phyloP scores from a whole-genome alignment of 148 eudicot genomes.

The Pouteria glomerata region DNA sequence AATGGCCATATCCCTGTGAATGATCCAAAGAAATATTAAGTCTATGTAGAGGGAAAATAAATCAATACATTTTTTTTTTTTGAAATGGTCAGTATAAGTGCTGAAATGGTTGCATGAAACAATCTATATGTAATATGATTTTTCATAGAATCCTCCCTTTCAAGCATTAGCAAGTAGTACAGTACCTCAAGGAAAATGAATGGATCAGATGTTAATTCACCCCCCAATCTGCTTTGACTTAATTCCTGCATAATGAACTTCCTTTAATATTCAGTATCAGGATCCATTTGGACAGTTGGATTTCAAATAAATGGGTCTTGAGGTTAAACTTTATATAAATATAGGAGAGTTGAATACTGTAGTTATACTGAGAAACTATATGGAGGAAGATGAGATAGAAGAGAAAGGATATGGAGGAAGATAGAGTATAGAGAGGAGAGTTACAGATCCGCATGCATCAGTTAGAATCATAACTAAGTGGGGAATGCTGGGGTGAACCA shows the following conservation, averaged over 20 bases:
- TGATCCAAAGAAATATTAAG: too few relatives aligned
- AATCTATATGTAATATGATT: slow-evolving; percentile 10
- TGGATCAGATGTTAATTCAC: slow-evolving; percentile 28
- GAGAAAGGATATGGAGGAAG: too few relatives aligned
- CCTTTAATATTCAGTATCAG: background rate
- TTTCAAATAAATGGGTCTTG: too few relatives aligned
- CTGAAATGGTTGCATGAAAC: background rate
- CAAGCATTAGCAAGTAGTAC: background rate
- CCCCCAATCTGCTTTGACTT: slow-evolving; percentile 35
- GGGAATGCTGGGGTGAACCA: background rate
- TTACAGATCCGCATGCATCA: too few relatives aligned
- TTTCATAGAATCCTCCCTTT: background rate
- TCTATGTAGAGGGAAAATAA: background rate
- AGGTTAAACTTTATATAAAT: too few relatives aligned
- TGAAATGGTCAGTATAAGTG: background rate
- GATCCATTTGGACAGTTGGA: too few relatives aligned
- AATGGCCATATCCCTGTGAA: slow-evolving; percentile 44
- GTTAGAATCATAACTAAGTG: too few relatives aligned
- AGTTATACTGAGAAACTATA: too few relatives aligned
- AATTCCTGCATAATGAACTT: slow-evolving; percentile 28
- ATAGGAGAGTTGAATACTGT: too few relatives aligned
- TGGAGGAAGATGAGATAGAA: too few relatives aligned
- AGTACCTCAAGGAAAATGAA: slow-evolving; percentile 43
- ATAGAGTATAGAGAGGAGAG: too few relatives aligned
- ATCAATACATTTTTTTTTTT: background rate